Evolutionary conservation across 2,329 filamentous ascomycete genomes (phyloP), one percentile per base, ranked within the genome.

Genomic region (Penicillium sp.): DNA sequence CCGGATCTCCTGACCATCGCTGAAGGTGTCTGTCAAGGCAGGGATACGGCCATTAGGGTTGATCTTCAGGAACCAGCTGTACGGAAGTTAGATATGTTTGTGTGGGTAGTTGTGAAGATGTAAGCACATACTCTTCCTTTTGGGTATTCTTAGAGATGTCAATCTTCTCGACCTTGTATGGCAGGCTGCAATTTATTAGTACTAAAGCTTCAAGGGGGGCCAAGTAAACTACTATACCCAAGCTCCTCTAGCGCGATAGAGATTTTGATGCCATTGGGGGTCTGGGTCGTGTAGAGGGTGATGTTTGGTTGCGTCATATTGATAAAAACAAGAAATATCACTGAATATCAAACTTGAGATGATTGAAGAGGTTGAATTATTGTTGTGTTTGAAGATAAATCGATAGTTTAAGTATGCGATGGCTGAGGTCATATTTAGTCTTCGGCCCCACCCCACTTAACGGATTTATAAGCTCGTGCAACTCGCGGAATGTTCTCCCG

Each of bases 11-110:
- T 89, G 79, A 65, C 90, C 90, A 72, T 94, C 87, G 6, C 81
- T 80, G 72, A 90, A 88, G 7, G 82, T 89, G 76, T 96, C 92
- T 8, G 90, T 94, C 50, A 96, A 69, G 57, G 92, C 92, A 4
- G 92, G 93, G 67, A 96, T 96, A 65, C 92, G 89, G 63, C 92
- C 92, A 73, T 96, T 96, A 62, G 92, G 92, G 77, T 96, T 96
- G 78, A 96, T 95, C 52, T 87, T 86, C 29, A 95, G 83, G 77
- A 93, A 97, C 91, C 90, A 95, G 17, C 85, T 74, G 27, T 17
- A 37, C 9, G 46, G 12, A 19, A 10, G 52, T 67, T 50, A 67
- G 60, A 29, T 37, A 2, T 47, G 7, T 43, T 13, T 41, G 19
- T 17, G 12, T 47, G 12, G 12, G 8, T 7, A n/a, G 41, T 50